These are phyloP conservation scores for Syzygium grande DNA, from an alignment of 345 rosid species.

Conservation along the genomic window DNA sequence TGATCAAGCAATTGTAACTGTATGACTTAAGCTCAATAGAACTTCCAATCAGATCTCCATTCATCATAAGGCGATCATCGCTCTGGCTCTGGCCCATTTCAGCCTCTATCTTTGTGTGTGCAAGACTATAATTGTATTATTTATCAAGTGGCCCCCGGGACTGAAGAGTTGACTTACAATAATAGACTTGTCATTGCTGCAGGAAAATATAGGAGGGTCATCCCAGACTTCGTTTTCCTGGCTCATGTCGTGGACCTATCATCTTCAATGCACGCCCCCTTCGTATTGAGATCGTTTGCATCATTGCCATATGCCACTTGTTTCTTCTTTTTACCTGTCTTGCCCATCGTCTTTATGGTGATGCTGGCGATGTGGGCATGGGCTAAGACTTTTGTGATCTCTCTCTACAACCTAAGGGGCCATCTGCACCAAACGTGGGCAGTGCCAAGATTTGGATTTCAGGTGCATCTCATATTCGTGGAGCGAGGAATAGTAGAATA, in stretches of 20 bases:
- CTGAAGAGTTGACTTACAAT: background rate
- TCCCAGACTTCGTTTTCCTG: conserved; percentile 87
- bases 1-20: background rate
- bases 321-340: conserved; percentile 31
- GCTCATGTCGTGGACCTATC: conserved; percentile 82
- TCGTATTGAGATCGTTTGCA: conserved; percentile 43
- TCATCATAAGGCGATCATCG: background rate
- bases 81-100: background rate
- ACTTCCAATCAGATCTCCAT: background rate
- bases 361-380: conserved; percentile 68
- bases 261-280: conserved; percentile 61
- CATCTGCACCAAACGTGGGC: conserved; percentile 68
- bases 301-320: conserved; percentile 44
- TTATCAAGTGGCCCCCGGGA: background rate
- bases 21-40: background rate
- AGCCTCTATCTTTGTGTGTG: background rate
- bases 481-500: background rate
- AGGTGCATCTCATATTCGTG: conserved; percentile 22
- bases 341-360: conserved; percentile 34
- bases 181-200: conserved; percentile 2
- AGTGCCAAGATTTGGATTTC: conserved; percentile 87
- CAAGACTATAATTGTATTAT: background rate
- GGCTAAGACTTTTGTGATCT: conserved; percentile 56
- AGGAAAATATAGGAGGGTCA: conserved; percentile 35
- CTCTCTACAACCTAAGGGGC: conserved; percentile 62